These are phyloP conservation scores for Pleurozium schreberi DNA, from an alignment of 225 moss, liverwort and hornwort genomes.

Conservation along the genomic window DNA sequence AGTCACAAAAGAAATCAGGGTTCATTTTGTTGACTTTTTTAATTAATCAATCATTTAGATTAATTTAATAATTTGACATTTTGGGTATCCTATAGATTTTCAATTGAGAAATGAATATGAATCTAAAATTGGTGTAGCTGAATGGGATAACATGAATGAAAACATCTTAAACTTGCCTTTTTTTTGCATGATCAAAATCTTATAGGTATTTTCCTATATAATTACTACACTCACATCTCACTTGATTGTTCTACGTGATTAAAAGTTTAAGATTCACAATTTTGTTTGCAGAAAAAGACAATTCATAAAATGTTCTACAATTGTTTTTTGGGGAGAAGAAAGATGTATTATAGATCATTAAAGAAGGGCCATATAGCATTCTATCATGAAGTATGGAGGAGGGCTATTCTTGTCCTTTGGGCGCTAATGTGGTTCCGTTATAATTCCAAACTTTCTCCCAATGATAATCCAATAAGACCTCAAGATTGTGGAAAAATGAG, in stretches of 20 bases:
- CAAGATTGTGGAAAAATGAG: fast-evolving
- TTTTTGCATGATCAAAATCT: not conserved
- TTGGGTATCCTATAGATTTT: fast-evolving
- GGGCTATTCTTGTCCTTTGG: not conserved
- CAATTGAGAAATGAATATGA: not conserved
- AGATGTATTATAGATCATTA: not conserved
- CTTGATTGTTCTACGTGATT: not conserved
- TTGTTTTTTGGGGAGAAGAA: not conserved
- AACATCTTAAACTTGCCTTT: no score
- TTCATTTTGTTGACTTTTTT: not conserved
- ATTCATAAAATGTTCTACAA: not conserved
- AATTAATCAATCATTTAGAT: not conserved
- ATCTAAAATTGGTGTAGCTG: not conserved
- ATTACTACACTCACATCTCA: not conserved
- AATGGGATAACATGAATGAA: not conserved
- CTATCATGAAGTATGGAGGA: not conserved
- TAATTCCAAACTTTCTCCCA: not conserved
- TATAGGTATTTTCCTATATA: not conserved
- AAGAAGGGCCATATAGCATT: not conserved
- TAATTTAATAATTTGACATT: not conserved
- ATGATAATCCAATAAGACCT: not conserved
- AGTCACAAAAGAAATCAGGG: not conserved
- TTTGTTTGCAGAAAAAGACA: not conserved
- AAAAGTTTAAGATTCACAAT: not conserved
- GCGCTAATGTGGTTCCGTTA: fast-evolving